Evolutionary conservation across 108 stramenopile species (phyloP), one percentile per base, ranked within the genome.

Genomic region (Conticribra weissflogii): DNA sequence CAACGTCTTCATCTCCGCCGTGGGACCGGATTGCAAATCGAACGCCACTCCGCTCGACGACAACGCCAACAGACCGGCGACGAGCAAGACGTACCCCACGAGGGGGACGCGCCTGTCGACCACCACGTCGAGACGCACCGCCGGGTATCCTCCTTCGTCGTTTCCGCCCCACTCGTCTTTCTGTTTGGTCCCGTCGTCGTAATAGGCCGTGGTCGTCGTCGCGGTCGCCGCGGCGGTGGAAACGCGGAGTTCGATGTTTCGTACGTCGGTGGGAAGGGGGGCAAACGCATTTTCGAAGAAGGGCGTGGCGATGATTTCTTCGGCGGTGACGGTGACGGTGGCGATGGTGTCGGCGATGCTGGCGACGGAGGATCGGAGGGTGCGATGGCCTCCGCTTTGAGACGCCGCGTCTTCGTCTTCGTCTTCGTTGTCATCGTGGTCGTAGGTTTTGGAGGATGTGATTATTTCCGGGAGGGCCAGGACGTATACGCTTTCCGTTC

Each of bases 21-120:
- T 83, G 30, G 61, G 69, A 7, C 54, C 73, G 18, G 59, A 23
- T 80, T 88, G 83, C 25, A 87, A 54, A 31, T 81, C 60, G 0
- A 87, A 65, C 23, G 83, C 58, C 0, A 84, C 83, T 21, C 85
- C 86, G 44, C 82, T 70, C 17, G 78, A 61, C 19, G 81, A 76
- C 3, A 87, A 33, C 16, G 85, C 78, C 19, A 90, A 49, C 2
- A 90, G 68, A 0, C 84, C 85, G 5, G 50, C 21, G 0, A 75
- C 53, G 18, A 90, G 64, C 5, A 78, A 45, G 16, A 83, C 32
- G 54, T 87, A 90, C 18, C 79, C 86, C 52, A 64, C n/a, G 19
- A 61, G 17, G n/a, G 86, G 86, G 25, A 73, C 82, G 52, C 50
- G 59, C 12, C 68, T 47, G 23, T 52, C 59, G 15, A 68, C 45